phyloP scores from a whole-genome alignment of 2,329 filamentous ascomycete genomes.

The Fusarium mangiferae region DNA sequence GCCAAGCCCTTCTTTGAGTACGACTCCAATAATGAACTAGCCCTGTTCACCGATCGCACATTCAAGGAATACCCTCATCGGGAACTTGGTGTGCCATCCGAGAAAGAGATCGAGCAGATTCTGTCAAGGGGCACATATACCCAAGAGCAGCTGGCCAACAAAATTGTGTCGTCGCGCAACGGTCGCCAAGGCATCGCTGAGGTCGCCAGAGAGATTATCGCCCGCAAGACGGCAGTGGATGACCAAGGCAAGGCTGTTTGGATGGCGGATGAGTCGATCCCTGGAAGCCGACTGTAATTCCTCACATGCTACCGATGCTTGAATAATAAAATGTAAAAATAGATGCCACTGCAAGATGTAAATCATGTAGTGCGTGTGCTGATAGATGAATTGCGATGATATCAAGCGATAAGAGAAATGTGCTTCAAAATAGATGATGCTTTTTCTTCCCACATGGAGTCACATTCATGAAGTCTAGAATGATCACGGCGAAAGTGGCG shows the following conservation, averaged over 20 bases:
- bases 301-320: constrained; percentile 14
- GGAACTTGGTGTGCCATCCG: constrained; percentile 77
- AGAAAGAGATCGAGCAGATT: constrained; percentile 65
- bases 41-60: constrained; percentile 69
- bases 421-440: constrained; percentile 4
- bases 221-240: constrained; percentile 66
- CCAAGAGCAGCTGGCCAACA: constrained; percentile 68
- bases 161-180: constrained; percentile 68
- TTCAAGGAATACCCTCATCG: constrained; percentile 80
- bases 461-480: constrained; percentile 13
- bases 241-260: constrained; percentile 56
- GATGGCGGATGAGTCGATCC: constrained; percentile 44
- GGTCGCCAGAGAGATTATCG: constrained; percentile 75
- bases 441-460: constrained; percentile 11
- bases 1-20: constrained; percentile 75
- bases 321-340: constrained; percentile 43
- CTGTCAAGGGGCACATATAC: constrained; percentile 55
- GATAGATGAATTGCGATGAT: constrained; percentile 41
- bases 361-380: constrained; percentile 38
- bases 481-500: constrained; percentile 13
- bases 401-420: constrained; percentile 14
- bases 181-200: constrained; percentile 76
- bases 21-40: constrained; percentile 58
- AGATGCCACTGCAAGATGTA: constrained; percentile 34
- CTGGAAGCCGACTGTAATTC: constrained; percentile 50